phyloP scores from a whole-genome alignment of 2,329 filamentous ascomycete genomes.

The Beauveria bassiana region DNA sequence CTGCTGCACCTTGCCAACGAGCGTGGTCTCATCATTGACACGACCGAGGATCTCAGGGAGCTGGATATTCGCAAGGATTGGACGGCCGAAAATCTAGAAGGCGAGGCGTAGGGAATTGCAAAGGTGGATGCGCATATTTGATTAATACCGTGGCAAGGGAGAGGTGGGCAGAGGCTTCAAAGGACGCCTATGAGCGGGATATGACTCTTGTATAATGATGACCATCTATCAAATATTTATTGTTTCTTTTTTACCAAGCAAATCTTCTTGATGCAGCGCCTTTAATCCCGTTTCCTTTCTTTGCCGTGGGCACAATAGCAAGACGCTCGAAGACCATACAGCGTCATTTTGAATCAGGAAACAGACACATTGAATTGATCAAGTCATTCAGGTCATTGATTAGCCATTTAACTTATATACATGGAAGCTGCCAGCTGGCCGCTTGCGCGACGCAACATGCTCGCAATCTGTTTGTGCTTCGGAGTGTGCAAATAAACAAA shows the following conservation, averaged over 20 bases:
- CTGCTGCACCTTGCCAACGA: constrained; percentile 87
- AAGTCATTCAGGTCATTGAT: constrained; percentile 1
- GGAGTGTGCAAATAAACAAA: not conserved
- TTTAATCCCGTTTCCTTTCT: not conserved
- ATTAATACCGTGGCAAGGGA: too few relatives aligned
- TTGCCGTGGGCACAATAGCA: not conserved
- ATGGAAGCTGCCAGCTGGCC: not conserved
- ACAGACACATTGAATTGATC: not conserved
- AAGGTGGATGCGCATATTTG: too few relatives aligned
- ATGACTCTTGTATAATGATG: not conserved
- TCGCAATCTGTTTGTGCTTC: constrained; percentile 2
- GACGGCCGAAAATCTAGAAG: constrained; percentile 47
- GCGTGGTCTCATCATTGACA: constrained; percentile 73
- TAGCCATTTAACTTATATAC: not conserved
- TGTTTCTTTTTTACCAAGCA: not conserved
- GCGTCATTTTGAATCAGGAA: too few relatives aligned
- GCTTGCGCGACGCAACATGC: not conserved
- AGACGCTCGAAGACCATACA: not conserved
- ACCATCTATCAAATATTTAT: not conserved
- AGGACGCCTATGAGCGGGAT: too few relatives aligned
- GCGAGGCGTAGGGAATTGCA: constrained; percentile 17
- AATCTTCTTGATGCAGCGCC: not conserved
- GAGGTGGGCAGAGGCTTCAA: too few relatives aligned
- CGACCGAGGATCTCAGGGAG: constrained; percentile 49
- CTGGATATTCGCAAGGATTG: constrained; percentile 55